Conservation (phyloP, 1,284 basidiomycete genomes). For the Hortiboletus rubellus region DNA sequence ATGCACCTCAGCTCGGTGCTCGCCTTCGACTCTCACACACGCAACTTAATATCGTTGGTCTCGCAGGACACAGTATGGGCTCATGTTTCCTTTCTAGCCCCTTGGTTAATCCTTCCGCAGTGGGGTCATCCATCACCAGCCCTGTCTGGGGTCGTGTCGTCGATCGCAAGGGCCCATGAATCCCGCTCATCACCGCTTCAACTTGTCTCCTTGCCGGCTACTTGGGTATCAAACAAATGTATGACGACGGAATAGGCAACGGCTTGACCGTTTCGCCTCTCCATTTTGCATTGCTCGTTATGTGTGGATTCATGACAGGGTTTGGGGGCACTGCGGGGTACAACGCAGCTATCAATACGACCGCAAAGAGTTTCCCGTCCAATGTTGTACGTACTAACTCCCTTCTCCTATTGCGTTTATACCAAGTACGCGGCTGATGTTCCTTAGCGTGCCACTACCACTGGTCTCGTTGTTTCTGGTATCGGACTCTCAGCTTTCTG, state of each 20-base stretch:
- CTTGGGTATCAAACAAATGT: constrained; percentile 63
- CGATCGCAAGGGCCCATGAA: constrained; percentile 61
- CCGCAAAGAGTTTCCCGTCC: constrained; percentile 66
- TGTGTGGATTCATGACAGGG: constrained; percentile 60
- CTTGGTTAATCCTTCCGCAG: constrained; percentile 35
- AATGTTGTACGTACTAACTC: constrained; percentile 39
- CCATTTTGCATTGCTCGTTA: constrained; percentile 44
- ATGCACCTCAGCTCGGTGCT: constrained; percentile 75
- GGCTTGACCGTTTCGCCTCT: constrained; percentile 20
- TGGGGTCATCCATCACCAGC: constrained; percentile 58
- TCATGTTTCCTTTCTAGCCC: constrained; percentile 7
- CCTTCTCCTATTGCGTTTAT: not conserved
- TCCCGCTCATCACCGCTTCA: constrained; percentile 49
- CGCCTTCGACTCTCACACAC: constrained; percentile 73
- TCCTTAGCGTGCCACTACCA: constrained; percentile 65
- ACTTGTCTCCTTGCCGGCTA: constrained; percentile 64
- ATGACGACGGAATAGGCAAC: constrained; percentile 45
- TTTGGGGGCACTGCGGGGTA: constrained; percentile 62
- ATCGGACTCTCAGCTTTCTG: constrained; percentile 83
- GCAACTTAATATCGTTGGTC: constrained; percentile 70
- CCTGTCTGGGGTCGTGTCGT: constrained; percentile 73
- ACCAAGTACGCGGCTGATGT: not conserved
- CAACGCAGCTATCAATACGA: constrained; percentile 57
- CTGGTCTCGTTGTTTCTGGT: constrained; percentile 78
- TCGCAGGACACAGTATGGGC: constrained; percentile 61